Evolutionary conservation across 345 rosid species (phyloP).

Genomic region (Syzygium aqueum): DNA sequence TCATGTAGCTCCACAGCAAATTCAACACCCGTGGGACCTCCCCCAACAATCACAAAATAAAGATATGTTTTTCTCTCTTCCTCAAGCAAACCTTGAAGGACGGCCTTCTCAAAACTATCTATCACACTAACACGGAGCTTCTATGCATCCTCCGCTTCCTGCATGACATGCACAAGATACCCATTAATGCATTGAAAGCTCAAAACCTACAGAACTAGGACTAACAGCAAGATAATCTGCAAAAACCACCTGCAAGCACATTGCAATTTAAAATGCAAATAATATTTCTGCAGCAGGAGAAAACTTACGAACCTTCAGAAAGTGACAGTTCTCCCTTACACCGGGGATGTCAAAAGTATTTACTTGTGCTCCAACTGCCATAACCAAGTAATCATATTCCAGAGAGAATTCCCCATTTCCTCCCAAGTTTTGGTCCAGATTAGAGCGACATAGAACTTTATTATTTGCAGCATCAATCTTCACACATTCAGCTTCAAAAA

Average conservation of each 20-base stretch:
- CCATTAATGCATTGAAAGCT: background rate
- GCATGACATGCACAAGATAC: constrained; percentile 3
- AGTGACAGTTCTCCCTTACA: constrained; percentile 89
- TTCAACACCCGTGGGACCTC: constrained; percentile 99
- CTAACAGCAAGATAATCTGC: background rate
- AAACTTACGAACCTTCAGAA: constrained; percentile 54
- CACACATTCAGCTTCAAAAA: constrained; percentile 82
- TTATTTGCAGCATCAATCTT: constrained; percentile 72
- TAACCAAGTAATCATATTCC: constrained; percentile 78
- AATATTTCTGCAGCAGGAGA: background rate
- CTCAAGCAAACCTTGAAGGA: constrained; percentile 73
- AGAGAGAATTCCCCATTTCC: constrained; percentile 54
- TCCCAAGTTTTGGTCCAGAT: constrained; percentile 38
- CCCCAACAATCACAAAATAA: constrained; percentile 92
- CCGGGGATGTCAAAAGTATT: constrained; percentile 95
- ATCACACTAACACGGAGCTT: constrained; percentile 70
- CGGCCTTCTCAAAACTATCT: constrained; percentile 86
- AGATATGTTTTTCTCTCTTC: constrained; percentile 71
- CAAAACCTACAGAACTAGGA: background rate
- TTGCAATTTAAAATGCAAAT: background rate
- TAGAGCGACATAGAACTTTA: constrained; percentile 46
- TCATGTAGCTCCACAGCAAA: constrained; percentile 98
- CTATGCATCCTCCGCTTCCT: constrained; percentile 98
- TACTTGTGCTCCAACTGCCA: constrained; percentile 88
- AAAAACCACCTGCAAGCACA: background rate